Base-by-base conservation (phyloP, 1,284 basidiomycete species). In the Microbotryomycetes sp. region DNA sequence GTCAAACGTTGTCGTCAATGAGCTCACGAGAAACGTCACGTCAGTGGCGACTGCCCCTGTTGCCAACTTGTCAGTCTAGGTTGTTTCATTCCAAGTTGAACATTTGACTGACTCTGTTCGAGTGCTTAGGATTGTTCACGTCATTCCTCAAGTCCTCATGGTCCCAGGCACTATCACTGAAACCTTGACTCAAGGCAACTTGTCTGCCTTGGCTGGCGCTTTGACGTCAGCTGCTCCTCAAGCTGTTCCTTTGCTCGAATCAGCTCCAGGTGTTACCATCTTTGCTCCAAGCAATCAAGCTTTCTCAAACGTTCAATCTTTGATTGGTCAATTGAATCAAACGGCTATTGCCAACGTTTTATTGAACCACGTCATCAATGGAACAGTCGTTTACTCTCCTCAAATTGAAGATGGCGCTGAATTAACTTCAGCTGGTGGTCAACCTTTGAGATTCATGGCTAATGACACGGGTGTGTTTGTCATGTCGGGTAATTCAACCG, bases 391-490 rank as follows among this genome's bases (percentile, higher is more conserved):
- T 30, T 76, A 76, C 66, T 74, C 74, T 12, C 66, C 71, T 4
- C 54, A 64, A 15, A 56, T 76, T 48, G 64, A 63, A 15, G 49
- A 66, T 22, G 67, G 71, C n/a, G 54, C 60, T 23, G 67, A 60
- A 6, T 73, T 71, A 42, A 70, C 72, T 62, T 74, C 74, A 31
- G 75, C 75, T 14, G 71, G 71, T 4, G 76, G 77, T n/a, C 67
- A 71, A 60, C 67, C 72, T 22, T 66, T 78, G 28, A 60, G 61
- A 4, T 76, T 76, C 64, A 59, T 64, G 23, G 64, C 64, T 51
- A 72, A 74, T 61, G 62, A 60, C 14, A 71, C 68, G 16, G 75
- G 70, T 30, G 68, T 65, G 26, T 77, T 64, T 54, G 70, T 78
- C 58, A 68, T 58, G 30, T 67, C 68, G 12, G 75, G 72, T 49